A percentile compares a stretch with the other conserved stretches of the same genome.
phyloP scores from a whole-genome alignment of 345 rosid genomes.

The Linum trigynum region DNA sequence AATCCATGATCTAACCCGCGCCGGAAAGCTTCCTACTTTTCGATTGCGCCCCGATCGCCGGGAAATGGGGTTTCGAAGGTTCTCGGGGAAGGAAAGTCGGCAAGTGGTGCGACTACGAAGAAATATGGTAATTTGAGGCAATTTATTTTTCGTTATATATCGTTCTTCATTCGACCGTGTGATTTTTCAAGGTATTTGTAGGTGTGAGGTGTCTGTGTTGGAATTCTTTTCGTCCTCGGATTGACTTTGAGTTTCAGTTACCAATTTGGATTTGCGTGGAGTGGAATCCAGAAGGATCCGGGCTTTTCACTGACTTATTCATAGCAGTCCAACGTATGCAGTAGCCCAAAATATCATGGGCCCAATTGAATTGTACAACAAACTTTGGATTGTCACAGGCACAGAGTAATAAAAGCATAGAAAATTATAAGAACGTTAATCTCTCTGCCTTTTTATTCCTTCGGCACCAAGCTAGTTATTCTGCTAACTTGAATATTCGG shows the following conservation, averaged over 20 bases:
- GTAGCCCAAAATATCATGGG: too few relatives aligned
- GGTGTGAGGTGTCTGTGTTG: not conserved
- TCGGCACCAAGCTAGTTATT: too few relatives aligned
- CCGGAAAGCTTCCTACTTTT: not conserved
- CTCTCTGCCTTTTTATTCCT: too few relatives aligned
- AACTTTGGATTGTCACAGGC: too few relatives aligned
- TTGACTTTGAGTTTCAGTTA: not conserved
- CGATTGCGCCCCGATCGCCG: not conserved
- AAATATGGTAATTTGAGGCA: too few relatives aligned
- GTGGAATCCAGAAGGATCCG: conserved; percentile 1
- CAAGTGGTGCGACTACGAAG: too few relatives aligned
- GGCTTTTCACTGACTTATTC: not conserved
- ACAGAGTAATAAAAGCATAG: too few relatives aligned
- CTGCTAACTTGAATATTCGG: too few relatives aligned
- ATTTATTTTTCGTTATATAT: not conserved
- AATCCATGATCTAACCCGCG: conserved; percentile 41
- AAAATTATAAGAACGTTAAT: too few relatives aligned
- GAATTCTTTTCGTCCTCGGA: not conserved
- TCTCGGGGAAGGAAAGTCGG: not conserved
- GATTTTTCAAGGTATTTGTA: not conserved
- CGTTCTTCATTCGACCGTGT: not conserved
- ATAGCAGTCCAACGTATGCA: too few relatives aligned
- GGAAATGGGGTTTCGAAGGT: not conserved
- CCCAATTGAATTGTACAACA: too few relatives aligned
- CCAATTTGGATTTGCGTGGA: not conserved